A percentile compares a stretch with the other conserved stretches of the same genome.
Evolutionary conservation across 805 yeast species (phyloP).

Genomic region (Wickerhamiella alocasiicola): DNA sequence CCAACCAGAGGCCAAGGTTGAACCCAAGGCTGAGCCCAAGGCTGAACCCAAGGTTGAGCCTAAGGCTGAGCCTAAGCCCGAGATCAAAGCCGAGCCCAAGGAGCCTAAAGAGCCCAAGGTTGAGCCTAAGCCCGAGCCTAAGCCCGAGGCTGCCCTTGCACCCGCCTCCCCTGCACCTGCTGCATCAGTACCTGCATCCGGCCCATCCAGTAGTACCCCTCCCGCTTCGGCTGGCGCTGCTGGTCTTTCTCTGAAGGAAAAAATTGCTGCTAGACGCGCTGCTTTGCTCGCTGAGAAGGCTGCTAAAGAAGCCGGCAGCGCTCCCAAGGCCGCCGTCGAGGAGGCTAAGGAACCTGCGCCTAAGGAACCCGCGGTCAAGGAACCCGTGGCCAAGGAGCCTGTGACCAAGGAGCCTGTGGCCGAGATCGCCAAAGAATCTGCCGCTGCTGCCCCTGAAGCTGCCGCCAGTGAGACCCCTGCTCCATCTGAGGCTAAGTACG

Average conservation of each 20-base stretch:
- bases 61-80: too few species aligned
- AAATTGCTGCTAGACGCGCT: slow-evolving; percentile 12
- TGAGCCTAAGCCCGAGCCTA: slow-evolving; percentile 13
- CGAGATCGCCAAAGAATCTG: background rate
- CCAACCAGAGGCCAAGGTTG: slow-evolving; percentile 4
- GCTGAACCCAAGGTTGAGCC: too few species aligned
- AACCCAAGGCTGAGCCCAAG: too few species aligned
- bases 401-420: background rate
- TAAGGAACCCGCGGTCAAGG: slow-evolving; percentile 13
- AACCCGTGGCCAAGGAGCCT: slow-evolving; percentile 11
- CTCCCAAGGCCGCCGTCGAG: slow-evolving; percentile 10
- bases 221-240: background rate
- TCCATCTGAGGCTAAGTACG: background rate
- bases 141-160: slow-evolving; percentile 15
- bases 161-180: slow-evolving; percentile 13
- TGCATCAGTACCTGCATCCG: too few species aligned
- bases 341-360: slow-evolving; percentile 11
- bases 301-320: background rate
- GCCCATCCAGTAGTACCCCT: background rate
- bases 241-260: background rate
- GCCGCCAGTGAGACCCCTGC: background rate
- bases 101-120: slow-evolving; percentile 4
- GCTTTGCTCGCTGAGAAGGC: slow-evolving; percentile 6
- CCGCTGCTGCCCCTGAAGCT: background rate
- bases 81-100: slow-evolving; percentile 7